Evolutionary conservation across 805 yeast species (phyloP), one percentile per base, ranked within the genome.

Genomic region (Maudiozyma saulgeensis): DNA sequence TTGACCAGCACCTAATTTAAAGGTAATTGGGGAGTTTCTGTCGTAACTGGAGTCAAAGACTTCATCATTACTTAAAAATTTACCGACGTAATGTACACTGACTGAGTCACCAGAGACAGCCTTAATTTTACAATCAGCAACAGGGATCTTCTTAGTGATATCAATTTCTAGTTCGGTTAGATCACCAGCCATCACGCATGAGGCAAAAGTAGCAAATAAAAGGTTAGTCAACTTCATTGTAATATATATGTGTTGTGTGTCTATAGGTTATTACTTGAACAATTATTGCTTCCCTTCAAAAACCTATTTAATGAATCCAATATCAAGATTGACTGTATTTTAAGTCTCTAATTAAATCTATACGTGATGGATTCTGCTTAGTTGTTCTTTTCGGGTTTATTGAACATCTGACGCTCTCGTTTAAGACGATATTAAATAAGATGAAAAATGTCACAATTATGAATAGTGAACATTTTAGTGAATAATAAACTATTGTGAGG

Each of bases 61-160:
- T 6, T 78, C 71, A 3, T 89, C 93, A 60, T 81, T 81, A 12
- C 62, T 62, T 50, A 71, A 71, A 45, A 89, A 72, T 35, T 64
- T 68, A 11, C 96, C 97, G 28, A 79, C 77, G 70, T 89, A 89
- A 66, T 90, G 96, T 42, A 89, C 91, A 18, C 76, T 67, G 26
- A 89, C 78, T 2, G 56, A 53, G 63, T 89, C 96, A 13, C 95
- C 95, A 28, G 69, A 65, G 49, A 71, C 60, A 21, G 95, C 76
- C 60, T 73, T 77, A 46, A 76, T 68, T 18, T 63, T 58, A 68
- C 96, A 88, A 44, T 76, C 73, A 12, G 63, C 72, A 13, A 62
- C 72, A 2, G 80, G 73, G 21, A 78, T 71, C 52, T 73, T 72
- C 46, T 77, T 70, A 26, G 76, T 64, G 46, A 79, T 67, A 11